A percentile compares a stretch with the other conserved stretches of the same genome.
Conservation (phyloP, 2,329 filamentous ascomycete genomes). For the Cercospora zeae-maydis region DNA sequence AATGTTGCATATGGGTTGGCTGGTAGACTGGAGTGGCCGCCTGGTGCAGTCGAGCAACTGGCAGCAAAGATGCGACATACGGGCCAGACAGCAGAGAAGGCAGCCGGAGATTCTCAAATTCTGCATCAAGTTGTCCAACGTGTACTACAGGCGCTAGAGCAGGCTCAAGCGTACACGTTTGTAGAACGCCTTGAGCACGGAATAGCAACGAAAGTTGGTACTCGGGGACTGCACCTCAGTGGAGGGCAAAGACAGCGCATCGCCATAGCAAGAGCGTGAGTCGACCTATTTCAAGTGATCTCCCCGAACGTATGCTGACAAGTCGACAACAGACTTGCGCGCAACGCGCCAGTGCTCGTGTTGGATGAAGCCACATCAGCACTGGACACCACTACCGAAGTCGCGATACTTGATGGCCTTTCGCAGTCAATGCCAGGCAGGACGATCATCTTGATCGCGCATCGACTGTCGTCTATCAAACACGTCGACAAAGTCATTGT, state of each 20-base stretch:
- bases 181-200: conserved; percentile 52
- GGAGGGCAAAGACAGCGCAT: conserved; percentile 45
- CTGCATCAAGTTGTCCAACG: conserved; percentile 33
- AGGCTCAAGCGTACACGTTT: conserved; percentile 56
- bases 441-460: conserved; percentile 42
- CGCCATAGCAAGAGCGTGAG: conserved; percentile 42
- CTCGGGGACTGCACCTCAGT: conserved; percentile 27
- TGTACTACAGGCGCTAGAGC: conserved; percentile 49
- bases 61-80: not conserved
- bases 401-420: conserved; percentile 50
- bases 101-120: conserved; percentile 37
- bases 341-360: conserved; percentile 31
- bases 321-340: conserved; percentile 20
- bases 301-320: not conserved
- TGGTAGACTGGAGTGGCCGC: conserved; percentile 40
- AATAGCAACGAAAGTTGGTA: conserved; percentile 49
- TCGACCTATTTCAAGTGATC: conserved; percentile 34
- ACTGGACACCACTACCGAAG: conserved; percentile 31
- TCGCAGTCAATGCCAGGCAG: conserved; percentile 46
- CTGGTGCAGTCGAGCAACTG: conserved; percentile 21
- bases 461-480: conserved; percentile 39
- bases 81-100: conserved; percentile 28
- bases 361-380: conserved; percentile 36
- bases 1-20: conserved; percentile 50
- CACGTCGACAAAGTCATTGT: conserved; percentile 41